A percentile compares a stretch with the other conserved stretches of the same genome.
Evolutionary conservation across 306 rosid species (phyloP).

Genomic region (Malus domestica): DNA sequence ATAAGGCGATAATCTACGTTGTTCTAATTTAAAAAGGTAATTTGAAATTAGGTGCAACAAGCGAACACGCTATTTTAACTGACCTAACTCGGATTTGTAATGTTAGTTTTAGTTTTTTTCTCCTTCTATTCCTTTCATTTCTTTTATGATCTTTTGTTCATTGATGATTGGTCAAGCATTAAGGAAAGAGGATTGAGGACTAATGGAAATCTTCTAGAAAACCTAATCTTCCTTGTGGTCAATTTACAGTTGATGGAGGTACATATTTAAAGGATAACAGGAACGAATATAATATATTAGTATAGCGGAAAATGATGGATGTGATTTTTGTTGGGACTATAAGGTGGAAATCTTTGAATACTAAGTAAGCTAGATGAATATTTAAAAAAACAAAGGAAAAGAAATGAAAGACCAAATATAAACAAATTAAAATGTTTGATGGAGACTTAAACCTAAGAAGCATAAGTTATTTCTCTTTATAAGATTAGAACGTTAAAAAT

Average conservation of each 20-base stretch:
- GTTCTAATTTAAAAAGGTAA: no score
- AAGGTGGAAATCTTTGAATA: background rate
- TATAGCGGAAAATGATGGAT: background rate
- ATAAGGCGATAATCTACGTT: background rate
- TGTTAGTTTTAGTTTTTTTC: background rate
- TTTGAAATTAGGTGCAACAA: no score
- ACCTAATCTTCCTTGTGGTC: background rate
- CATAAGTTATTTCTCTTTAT: no score
- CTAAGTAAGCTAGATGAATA: background rate
- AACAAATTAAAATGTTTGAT: background rate
- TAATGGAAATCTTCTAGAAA: background rate
- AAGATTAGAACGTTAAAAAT: no score
- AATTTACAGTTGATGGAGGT: background rate
- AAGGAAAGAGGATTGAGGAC: background rate
- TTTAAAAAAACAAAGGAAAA: background rate
- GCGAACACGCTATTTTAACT: background rate
- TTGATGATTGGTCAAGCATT: background rate
- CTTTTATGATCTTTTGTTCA: background rate
- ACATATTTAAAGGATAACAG: background rate
- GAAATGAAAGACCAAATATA: background rate
- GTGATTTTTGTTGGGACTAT: background rate
- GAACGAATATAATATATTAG: no score
- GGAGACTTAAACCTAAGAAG: background rate
- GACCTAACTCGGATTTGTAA: no score
- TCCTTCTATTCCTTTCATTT: background rate